These are phyloP conservation scores for Corynespora cassiicola DNA, from an alignment of 2,329 filamentous ascomycete genomes.

Conservation along the genomic window DNA sequence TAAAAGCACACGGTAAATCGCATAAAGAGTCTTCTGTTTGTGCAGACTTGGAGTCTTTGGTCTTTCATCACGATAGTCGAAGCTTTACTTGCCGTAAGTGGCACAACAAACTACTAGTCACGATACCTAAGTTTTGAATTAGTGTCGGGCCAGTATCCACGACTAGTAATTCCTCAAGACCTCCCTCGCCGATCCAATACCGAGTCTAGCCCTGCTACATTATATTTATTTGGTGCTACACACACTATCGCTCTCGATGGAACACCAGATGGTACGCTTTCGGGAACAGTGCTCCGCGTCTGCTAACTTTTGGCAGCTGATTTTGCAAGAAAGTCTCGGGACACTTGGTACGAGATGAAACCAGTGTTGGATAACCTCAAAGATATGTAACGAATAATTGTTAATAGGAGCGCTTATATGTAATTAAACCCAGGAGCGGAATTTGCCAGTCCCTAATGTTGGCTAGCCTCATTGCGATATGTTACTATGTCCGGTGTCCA, in stretches of 20 bases:
- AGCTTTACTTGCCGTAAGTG: too few species aligned
- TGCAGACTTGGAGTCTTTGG: too few species aligned
- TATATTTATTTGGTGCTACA: slow-evolving; percentile 17
- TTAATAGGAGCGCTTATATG: too few species aligned
- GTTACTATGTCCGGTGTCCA: slow-evolving; percentile 2
- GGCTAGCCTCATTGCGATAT: too few species aligned
- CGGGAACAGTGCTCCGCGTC: slow-evolving; percentile 3
- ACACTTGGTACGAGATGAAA: slow-evolving; percentile 13
- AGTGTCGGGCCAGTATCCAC: too few species aligned
- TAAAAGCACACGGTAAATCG: too few species aligned
- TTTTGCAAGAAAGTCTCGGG: slow-evolving; percentile 15
- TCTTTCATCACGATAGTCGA: slow-evolving; percentile 18
- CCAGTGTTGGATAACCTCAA: slow-evolving; percentile 13
- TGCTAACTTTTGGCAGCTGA: slow-evolving; percentile 14
- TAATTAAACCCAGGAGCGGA: too few species aligned
- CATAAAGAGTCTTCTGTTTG: too few species aligned
- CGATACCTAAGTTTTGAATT: too few species aligned
- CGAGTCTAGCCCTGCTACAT: slow-evolving; percentile 15
- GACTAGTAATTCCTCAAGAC: slow-evolving; percentile 18
- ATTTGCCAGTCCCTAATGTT: too few species aligned
- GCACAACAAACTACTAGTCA: too few species aligned
- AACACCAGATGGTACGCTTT: slow-evolving; percentile 18
- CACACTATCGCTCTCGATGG: slow-evolving; percentile 20
- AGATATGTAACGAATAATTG: slow-evolving; percentile 20
- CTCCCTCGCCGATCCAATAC: slow-evolving; percentile 16